A percentile compares a stretch with the other conserved stretches of the same genome.
Conservation (phyloP, 1,284 basidiomycete species). For the Puccinia horiana region DNA sequence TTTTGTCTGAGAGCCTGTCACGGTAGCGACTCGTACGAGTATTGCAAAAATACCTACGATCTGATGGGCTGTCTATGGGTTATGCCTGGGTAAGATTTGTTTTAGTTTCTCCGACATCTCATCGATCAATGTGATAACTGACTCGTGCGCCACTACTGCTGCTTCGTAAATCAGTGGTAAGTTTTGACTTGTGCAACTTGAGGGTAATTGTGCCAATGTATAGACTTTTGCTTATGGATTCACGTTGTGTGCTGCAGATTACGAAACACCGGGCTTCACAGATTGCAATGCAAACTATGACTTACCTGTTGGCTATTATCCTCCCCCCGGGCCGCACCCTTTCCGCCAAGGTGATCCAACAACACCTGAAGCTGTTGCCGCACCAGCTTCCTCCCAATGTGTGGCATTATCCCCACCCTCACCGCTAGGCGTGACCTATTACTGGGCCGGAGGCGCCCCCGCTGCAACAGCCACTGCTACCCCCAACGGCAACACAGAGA, state of each 20-base stretch:
- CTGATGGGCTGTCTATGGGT: constrained; percentile 54
- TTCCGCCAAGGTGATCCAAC: constrained; percentile 54
- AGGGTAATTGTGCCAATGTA: background rate
- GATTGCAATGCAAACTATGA: constrained; percentile 55
- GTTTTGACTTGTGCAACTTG: background rate
- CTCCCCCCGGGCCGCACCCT: constrained; percentile 52
- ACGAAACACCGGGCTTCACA: constrained; percentile 54
- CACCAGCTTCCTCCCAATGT: constrained; percentile 55
- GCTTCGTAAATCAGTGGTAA: background rate
- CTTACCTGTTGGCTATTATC: constrained; percentile 54
- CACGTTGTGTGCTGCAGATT: constrained; percentile 46
- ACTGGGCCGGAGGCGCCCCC: constrained; percentile 52
- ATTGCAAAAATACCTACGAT: constrained; percentile 55
- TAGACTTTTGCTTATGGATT: background rate
- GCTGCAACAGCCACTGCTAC: constrained; percentile 29
- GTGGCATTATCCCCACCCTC: constrained; percentile 51
- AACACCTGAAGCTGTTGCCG: constrained; percentile 53
- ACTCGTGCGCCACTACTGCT: background rate
- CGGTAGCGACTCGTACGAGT: constrained; percentile 52
- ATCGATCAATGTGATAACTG: background rate
- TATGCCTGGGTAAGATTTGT: constrained; percentile 22
- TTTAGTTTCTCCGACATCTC: background rate
- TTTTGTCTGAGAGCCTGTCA: constrained; percentile 55
- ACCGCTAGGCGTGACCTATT: constrained; percentile 55
- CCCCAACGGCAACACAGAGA: background rate